Evolutionary conservation across 2,329 filamentous ascomycete genomes (phyloP).

Genomic region (Talaromyces sp.): DNA sequence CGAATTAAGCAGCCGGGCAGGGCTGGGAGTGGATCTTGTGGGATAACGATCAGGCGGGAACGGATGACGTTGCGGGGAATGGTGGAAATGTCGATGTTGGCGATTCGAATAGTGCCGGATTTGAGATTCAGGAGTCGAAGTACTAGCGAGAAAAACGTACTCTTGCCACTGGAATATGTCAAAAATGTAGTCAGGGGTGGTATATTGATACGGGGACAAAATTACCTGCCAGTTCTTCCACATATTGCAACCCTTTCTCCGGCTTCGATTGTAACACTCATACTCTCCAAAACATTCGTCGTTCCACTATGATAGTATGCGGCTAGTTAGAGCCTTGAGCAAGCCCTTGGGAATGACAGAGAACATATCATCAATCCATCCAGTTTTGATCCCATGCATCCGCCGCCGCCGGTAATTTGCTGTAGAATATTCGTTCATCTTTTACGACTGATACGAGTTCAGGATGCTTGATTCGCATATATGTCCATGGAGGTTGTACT

Average conservation of each 20-base stretch:
- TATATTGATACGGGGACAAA: too few species aligned
- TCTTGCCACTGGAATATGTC: not conserved
- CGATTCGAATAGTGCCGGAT: constrained; percentile 47
- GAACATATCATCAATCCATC: too few species aligned
- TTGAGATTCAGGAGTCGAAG: constrained; percentile 51
- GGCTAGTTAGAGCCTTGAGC: not conserved
- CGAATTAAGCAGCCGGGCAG: constrained; percentile 48
- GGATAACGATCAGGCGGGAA: constrained; percentile 47
- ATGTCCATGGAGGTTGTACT: too few species aligned
- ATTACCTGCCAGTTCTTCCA: constrained; percentile 15
- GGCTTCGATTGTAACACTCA: constrained; percentile 1
- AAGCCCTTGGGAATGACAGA: too few species aligned
- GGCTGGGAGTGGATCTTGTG: constrained; percentile 53
- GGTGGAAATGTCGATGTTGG: constrained; percentile 26
- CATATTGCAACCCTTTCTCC: constrained; percentile 13
- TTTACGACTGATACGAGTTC: too few species aligned
- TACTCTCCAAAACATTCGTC: constrained; percentile 1
- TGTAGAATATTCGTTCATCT: too few species aligned
- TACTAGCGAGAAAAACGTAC: constrained; percentile 27
- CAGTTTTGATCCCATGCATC: too few species aligned
- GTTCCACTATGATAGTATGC: not conserved
- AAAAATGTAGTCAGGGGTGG: too few species aligned
- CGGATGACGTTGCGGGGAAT: constrained; percentile 36
- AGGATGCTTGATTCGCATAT: too few species aligned
- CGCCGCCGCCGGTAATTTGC: too few species aligned